Evolutionary conservation across 148 eudicot genomes (phyloP).

Genomic region (Camellia japonica): DNA sequence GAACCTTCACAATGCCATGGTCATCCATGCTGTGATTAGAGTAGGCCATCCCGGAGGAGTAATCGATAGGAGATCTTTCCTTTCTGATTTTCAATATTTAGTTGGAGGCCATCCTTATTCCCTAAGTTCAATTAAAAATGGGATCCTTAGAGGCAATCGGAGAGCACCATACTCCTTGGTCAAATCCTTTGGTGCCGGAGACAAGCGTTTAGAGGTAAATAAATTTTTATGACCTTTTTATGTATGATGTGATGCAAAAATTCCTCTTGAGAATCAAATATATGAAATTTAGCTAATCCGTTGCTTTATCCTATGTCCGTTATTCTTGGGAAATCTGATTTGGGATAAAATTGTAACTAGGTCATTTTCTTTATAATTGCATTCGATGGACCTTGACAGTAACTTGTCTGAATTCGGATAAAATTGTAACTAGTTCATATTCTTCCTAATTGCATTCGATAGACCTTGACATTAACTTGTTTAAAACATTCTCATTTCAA

Average conservation of each 20-base stretch:
- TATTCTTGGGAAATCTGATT: neutral
- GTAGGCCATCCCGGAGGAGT: constrained; percentile 78
- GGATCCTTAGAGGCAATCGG: constrained; percentile 75
- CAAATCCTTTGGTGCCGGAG: constrained; percentile 65
- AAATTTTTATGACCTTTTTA: neutral
- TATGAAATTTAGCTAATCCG: neutral
- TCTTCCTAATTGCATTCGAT: neutral
- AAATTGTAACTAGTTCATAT: neutral
- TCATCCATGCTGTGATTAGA: constrained; percentile 76
- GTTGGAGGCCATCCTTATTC: constrained; percentile 83
- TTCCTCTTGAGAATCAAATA: neutral
- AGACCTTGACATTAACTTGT: neutral
- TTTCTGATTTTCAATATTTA: constrained; percentile 70
- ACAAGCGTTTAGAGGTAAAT: constrained; percentile 75
- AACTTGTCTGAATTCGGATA: neutral
- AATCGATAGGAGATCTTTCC: constrained; percentile 68
- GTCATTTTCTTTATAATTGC: neutral
- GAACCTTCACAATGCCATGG: constrained; percentile 87
- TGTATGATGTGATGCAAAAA: neutral
- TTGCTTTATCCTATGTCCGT: neutral
- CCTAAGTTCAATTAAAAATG: constrained; percentile 63
- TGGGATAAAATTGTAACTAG: neutral
- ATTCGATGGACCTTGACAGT: neutral
- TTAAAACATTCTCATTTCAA: neutral
- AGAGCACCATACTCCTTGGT: constrained; percentile 81